Percentiles rank a stretch among this genome's conserved stretches.
phyloP scores from a whole-genome alignment of 345 rosid species.

The Euphorbia pulcherrima region DNA sequence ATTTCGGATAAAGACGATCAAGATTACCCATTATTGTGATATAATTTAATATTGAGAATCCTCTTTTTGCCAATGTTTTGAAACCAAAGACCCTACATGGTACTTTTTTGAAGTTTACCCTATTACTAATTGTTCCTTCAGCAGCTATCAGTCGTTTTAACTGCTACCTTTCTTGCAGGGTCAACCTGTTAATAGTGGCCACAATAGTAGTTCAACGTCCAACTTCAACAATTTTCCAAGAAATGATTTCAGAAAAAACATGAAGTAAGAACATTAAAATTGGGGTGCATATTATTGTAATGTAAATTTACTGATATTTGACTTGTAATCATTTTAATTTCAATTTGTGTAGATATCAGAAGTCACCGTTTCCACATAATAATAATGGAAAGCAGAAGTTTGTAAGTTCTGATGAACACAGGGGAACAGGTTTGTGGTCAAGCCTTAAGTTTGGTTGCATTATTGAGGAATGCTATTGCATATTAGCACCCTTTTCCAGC shows the following conservation, averaged over 20 bases:
- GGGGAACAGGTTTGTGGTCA: conserved; percentile 47
- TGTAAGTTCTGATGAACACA: conserved; percentile 34
- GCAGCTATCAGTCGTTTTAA: neutral
- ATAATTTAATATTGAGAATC: no score
- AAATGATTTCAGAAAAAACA: conserved; percentile 35
- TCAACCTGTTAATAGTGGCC: conserved; percentile 27
- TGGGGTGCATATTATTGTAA: conserved; percentile 35
- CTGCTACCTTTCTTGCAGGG: conserved; percentile 28
- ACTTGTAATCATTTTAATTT: conserved; percentile 20
- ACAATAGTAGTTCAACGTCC: conserved; percentile 21
- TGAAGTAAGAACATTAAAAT: conserved; percentile 29
- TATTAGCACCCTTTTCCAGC: neutral
- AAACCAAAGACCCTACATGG: no score
- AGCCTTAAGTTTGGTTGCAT: neutral
- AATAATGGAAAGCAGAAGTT: conserved; percentile 47
- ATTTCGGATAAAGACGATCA: no score
- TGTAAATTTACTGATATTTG: conserved; percentile 8
- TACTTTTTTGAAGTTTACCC: no score
- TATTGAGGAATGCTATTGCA: neutral
- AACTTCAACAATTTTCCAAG: conserved; percentile 36
- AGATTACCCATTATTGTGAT: no score
- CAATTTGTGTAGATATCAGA: conserved; percentile 44
- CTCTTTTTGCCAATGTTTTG: no score
- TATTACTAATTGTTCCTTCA: neutral
- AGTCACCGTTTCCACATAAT: conserved; percentile 41